Evolutionary conservation across 1,284 basidiomycete species (phyloP).

Genomic region (Schizopora paradoxa): DNA sequence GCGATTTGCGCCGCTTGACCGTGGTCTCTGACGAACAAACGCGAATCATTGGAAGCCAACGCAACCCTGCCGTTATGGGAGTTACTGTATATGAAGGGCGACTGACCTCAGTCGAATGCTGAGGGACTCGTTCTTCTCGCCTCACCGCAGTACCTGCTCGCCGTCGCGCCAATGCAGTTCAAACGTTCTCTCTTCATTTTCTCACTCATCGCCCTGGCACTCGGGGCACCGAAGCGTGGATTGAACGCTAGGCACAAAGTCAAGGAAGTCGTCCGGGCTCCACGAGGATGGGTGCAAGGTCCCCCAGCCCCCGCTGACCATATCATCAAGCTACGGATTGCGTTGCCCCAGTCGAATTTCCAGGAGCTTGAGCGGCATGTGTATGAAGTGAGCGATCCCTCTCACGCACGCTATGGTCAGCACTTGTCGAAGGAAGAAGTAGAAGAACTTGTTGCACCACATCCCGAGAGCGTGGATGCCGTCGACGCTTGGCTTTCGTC

Average conservation of each 20-base stretch:
- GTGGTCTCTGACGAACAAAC: too few species aligned
- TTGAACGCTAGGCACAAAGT: constrained; percentile 19
- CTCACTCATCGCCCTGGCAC: too few species aligned
- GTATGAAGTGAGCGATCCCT: constrained; percentile 60
- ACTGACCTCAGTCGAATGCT: too few species aligned
- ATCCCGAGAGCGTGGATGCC: constrained; percentile 39
- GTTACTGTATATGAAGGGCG: too few species aligned
- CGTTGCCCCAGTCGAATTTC: constrained; percentile 59
- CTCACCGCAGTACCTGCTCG: too few species aligned
- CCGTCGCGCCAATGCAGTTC: too few species aligned
- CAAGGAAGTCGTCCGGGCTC: constrained; percentile 39
- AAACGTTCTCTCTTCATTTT: too few species aligned
- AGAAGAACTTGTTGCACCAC: constrained; percentile 45
- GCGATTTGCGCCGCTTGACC: too few species aligned
- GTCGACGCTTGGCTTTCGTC: constrained; percentile 61
- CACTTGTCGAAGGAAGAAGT: constrained; percentile 46
- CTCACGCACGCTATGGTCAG: constrained; percentile 56
- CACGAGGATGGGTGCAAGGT: constrained; percentile 45
- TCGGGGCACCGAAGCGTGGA: too few species aligned
- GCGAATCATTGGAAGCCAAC: too few species aligned
- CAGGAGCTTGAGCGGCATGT: constrained; percentile 51
- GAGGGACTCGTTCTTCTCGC: too few species aligned
- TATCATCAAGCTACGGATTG: constrained; percentile 53
- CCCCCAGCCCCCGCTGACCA: constrained; percentile 40
- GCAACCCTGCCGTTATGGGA: too few species aligned